A percentile compares a stretch with the other conserved stretches of the same genome.
Conservation (phyloP, 805 yeast species). For the Pichia cephalocereana region DNA sequence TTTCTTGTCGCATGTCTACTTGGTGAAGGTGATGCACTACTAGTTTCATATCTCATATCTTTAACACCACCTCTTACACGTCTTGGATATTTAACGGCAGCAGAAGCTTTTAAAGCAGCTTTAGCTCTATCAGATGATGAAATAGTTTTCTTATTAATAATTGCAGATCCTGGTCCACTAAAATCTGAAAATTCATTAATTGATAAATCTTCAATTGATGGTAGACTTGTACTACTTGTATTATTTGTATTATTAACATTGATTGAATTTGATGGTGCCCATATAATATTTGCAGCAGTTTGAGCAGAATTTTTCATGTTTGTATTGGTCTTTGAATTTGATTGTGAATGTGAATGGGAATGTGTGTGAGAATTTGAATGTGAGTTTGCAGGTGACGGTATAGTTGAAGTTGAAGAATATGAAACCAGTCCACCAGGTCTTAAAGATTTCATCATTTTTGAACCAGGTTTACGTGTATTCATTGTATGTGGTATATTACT, state of each 20-base stretch:
- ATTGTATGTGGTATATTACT: slow-evolving; percentile 5
- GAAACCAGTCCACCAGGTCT: slow-evolving; percentile 5
- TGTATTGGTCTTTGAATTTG: background rate
- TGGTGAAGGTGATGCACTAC: background rate
- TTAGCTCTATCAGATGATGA: slow-evolving; percentile 23
- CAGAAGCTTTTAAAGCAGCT: slow-evolving; percentile 26
- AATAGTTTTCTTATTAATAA: slow-evolving; percentile 3
- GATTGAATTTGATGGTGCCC: slow-evolving; percentile 29
- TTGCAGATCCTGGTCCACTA: background rate
- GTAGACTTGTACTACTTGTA: background rate
- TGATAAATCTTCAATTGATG: background rate
- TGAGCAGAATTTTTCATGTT: slow-evolving; percentile 19
- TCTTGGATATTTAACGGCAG: slow-evolving; percentile 21
- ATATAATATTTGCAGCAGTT: slow-evolving; percentile 28
- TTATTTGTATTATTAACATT: background rate
- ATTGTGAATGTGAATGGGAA: too few relatives aligned
- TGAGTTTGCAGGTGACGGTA: background rate
- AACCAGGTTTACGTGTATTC: slow-evolving; percentile 1
- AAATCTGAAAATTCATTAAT: slow-evolving; percentile 1
- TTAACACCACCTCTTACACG: slow-evolving; percentile 7
- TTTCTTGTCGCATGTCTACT: background rate
- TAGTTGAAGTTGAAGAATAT: slow-evolving; percentile 4
- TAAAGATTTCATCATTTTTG: slow-evolving; percentile 5
- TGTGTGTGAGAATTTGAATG: too few relatives aligned
- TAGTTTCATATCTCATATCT: background rate